Base-by-base conservation (phyloP, 2,329 filamentous ascomycete genomes). In the Mollisiaceae sp. region DNA sequence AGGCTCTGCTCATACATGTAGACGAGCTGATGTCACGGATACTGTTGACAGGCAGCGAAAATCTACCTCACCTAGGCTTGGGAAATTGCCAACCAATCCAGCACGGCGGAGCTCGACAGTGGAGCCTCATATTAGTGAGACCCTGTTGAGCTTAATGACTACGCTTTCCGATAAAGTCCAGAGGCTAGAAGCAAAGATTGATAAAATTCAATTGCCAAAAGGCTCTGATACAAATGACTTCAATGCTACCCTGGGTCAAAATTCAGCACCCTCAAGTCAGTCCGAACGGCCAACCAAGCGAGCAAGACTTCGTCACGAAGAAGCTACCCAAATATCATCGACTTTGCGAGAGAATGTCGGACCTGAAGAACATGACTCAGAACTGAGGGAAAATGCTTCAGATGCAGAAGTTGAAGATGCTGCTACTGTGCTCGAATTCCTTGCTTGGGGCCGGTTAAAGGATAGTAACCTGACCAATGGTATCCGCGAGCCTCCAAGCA, bases 381-480 rank as follows among this genome's bases (percentile, higher is more conserved):
- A 32, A 57, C 47, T 66, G 55, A 59, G 63, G 32, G 52, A 70
- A 35, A 63, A 60, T 35, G 60, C 59, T 5, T 66, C 73, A n/a
- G 75, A 76, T 62, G 70, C 76, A 1, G 73, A 73, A 59, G 74
- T 71, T 62, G 76, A 75, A 66, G 79, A 81, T 69, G 80, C 80
- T 1, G 81, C 80, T 1, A 81, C 81, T 2, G 79, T 82, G 2
- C 75, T 83, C 0, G 81, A 83, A 62, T 83, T 82, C 55, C 74
- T 82, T 1, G 80, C 81, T 1, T 83, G 82, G 81, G 81, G 81
- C 9, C 77, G 81, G 18, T 75, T 77, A 41, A 83, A 83, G 67
- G 78, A 82, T 32, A 27, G 72, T 68, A 47, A 67, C 60, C n/a
- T 75, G 68, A 47, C 71, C 68, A 61, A 66, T 67, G 59, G 69